A percentile compares a stretch with the other conserved stretches of the same genome.
Evolutionary conservation across 2,329 filamentous ascomycete genomes (phyloP).

Genomic region (Herpotrichia juniperi): DNA sequence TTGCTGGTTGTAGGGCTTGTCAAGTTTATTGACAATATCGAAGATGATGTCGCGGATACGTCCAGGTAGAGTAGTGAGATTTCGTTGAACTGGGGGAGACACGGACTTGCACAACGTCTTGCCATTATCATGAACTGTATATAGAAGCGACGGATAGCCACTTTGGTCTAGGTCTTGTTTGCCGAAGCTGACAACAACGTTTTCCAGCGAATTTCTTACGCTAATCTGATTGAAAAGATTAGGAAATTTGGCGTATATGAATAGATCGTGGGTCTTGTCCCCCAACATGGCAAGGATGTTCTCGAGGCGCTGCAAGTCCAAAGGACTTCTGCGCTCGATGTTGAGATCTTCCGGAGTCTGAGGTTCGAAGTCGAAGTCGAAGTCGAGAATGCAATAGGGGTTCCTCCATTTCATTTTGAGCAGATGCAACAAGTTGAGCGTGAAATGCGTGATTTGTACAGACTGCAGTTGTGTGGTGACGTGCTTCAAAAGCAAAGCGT

Average conservation of each 20-base stretch:
- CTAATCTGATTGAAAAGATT: not conserved
- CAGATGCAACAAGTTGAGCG: not conserved
- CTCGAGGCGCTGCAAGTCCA: not conserved
- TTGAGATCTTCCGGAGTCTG: not conserved
- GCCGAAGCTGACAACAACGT: not conserved
- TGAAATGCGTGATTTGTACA: not conserved
- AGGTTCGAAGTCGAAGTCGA: not conserved
- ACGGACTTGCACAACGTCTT: not conserved
- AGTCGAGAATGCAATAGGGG: not conserved
- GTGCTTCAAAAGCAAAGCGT: not conserved
- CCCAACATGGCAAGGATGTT: not conserved
- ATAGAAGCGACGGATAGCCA: not conserved
- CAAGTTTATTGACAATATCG: not conserved
- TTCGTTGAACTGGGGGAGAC: not conserved
- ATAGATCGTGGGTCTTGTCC: not conserved
- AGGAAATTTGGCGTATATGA: not conserved
- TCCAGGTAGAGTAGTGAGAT: not conserved
- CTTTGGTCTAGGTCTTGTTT: not conserved
- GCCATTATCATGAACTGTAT: not conserved
- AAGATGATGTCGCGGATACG: not conserved
- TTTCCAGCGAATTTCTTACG: not conserved
- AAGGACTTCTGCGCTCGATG: not conserved
- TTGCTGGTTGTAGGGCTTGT: not conserved
- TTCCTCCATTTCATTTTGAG: not conserved
- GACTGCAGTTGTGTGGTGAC: not conserved